Percentiles rank a stretch among this genome's conserved stretches.
Conservation (phyloP, 768 basidiomycete genomes). For the Paxillus involutus region DNA sequence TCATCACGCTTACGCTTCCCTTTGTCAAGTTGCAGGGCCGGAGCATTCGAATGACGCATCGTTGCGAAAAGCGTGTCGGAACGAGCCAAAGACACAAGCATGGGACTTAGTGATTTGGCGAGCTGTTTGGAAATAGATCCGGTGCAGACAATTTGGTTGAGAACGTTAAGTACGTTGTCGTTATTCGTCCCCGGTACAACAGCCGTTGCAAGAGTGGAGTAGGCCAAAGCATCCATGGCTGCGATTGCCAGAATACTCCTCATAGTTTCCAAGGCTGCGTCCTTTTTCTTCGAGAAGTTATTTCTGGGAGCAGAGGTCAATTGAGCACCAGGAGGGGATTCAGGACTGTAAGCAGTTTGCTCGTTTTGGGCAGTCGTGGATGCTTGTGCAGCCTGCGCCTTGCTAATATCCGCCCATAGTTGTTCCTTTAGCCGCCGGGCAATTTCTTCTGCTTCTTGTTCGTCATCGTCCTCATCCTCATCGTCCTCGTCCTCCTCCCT, state of each 20-base stretch:
- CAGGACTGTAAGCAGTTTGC: conserved; percentile 2
- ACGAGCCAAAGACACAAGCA: conserved; percentile 63
- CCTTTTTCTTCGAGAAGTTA: conserved; percentile 43
- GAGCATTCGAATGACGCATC: conserved; percentile 61
- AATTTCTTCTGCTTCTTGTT: conserved; percentile 71
- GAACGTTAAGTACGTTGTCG: conserved; percentile 52
- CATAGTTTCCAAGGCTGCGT: conserved; percentile 65
- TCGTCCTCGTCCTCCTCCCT: conserved; percentile 34
- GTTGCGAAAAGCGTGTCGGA: conserved; percentile 66
- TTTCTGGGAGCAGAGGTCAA: conserved; percentile 10
- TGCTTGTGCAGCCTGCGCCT: conserved; percentile 50
- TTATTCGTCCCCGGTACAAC: conserved; percentile 45
- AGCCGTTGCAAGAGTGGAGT: conserved; percentile 50
- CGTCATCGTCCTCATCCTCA: conserved; percentile 50
- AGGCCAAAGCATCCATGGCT: conserved; percentile 56
- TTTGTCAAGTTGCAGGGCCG: conserved; percentile 61
- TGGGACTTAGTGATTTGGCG: conserved; percentile 57
- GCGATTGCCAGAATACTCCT: conserved; percentile 58
- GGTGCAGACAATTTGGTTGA: conserved; percentile 48
- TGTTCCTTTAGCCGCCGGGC: conserved; percentile 74
- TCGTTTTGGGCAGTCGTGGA: conserved; percentile 23
- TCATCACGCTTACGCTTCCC: conserved; percentile 78
- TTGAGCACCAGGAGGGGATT: conserved; percentile 3
- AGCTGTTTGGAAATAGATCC: conserved; percentile 52
- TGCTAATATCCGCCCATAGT: conserved; percentile 74